Evolutionary conservation across 192 early-diverging fungal species (phyloP).

Genomic region (Cetraspora pellucida): DNA sequence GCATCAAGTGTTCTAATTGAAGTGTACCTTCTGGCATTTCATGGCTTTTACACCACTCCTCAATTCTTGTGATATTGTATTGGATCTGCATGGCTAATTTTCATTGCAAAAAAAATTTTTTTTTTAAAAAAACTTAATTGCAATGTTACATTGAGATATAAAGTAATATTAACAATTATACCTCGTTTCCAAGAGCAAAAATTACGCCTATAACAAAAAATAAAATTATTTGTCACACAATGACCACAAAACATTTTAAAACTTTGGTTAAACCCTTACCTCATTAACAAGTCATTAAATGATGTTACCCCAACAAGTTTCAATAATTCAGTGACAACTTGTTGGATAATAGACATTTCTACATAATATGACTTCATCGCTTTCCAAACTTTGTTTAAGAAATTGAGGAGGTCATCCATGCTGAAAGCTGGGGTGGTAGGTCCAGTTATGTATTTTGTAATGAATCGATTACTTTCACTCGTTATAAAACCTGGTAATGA

Average conservation of each 20-base stretch:
- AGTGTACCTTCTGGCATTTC: slow-evolving; percentile 86
- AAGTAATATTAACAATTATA: slow-evolving; percentile 24
- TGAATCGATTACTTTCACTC: slow-evolving; percentile 87
- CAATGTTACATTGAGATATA: neutral
- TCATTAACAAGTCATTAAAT: slow-evolving; percentile 97
- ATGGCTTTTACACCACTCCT: slow-evolving; percentile 99
- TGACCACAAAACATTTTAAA: neutral
- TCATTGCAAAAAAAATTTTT: neutral
- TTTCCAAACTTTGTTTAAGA: slow-evolving; percentile 92
- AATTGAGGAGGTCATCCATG: slow-evolving; percentile 93
- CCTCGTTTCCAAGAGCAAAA: slow-evolving; percentile 99
- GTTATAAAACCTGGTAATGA: slow-evolving; percentile 92
- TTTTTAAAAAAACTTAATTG: neutral
- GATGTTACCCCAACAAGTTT: slow-evolving; percentile 93
- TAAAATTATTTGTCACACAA: neutral
- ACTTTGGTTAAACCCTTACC: neutral
- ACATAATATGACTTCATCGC: slow-evolving; percentile 98
- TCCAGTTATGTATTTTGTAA: slow-evolving; percentile 86
- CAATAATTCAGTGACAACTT: slow-evolving; percentile 93
- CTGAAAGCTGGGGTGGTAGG: slow-evolving; percentile 76
- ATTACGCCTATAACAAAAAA: slow-evolving; percentile 68
- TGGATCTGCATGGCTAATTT: slow-evolving; percentile 91
- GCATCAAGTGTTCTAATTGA: slow-evolving; percentile 92
- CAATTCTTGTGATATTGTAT: slow-evolving; percentile 95
- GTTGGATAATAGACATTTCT: slow-evolving; percentile 86